Base-by-base conservation (phyloP, 768 basidiomycete species). In the Psilocybe cubensis region DNA sequence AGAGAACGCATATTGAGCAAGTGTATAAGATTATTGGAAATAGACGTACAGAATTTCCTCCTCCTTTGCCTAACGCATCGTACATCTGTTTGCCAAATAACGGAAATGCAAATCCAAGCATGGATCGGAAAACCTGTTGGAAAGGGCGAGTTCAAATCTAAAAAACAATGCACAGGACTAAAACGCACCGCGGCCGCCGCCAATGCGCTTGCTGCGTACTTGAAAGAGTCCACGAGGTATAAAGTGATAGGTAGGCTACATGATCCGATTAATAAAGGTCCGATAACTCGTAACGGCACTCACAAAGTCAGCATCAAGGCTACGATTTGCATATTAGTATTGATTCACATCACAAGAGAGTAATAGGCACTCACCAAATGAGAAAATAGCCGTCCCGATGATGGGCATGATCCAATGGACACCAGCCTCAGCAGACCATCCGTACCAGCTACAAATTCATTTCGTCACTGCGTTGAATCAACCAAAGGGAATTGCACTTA, bases 371-470 rank as follows among this genome's bases (percentile, higher is more conserved):
- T 29, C 42, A 18, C 70, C 70, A 56, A 88, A 87, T 4, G 83
- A 82, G 57, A 80, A 86, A 44, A 87, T 82, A 5, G 76, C 79
- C 1, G 88, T 78, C 3, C 85, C 86, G 47, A 80, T 74, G 60
- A 91, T 88, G 18, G 89, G 89, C 85, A 91, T 85, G 33, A 91
- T 88, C 88, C 88, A 91, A 63, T 91, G 88, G 0, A 83, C 59
- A 43, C 70, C 71, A 0, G 83, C 82, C 57, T 87, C 74, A 3
- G 89, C 89, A 17, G 89, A 88, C 90, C 89, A 92, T n/a, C 90
- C 90, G 64, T 89, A 92, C 89, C 89, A 89, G 63, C 80, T 81
- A 18, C 1, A 12, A 46, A 18, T 10, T 14, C 7, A n/a, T 24
- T 35, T 20, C 24, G 21, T n/a, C 2, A 14, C 3, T 9, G 14